Evolutionary conservation across 495 filamentous ascomycete species (phyloP).

Genomic region (Aspergillus cristatus): DNA sequence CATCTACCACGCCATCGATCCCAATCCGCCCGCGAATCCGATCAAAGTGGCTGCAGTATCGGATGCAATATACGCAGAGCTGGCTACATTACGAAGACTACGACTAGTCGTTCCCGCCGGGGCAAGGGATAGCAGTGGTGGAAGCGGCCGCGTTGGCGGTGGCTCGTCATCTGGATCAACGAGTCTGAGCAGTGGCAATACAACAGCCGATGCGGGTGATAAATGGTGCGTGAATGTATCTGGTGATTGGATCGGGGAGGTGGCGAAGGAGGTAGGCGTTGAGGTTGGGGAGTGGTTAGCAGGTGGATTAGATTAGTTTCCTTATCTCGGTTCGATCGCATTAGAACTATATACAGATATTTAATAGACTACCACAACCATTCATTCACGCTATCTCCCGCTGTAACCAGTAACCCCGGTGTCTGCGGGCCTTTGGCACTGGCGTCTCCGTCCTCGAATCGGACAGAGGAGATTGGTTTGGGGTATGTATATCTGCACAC

Average conservation of each 20-base stretch:
- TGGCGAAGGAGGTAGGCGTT: slow-evolving; percentile 39
- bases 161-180: too few species aligned
- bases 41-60: slow-evolving; percentile 37
- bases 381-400: slow-evolving; percentile 25
- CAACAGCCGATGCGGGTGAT: slow-evolving; percentile 31
- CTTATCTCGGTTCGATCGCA: too few species aligned
- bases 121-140: slow-evolving; percentile 27
- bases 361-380: slow-evolving; percentile 28
- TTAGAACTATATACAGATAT: too few species aligned
- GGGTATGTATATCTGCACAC: slow-evolving; percentile 19
- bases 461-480: slow-evolving; percentile 21
- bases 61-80: slow-evolving; percentile 58
- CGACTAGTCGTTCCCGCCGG: slow-evolving; percentile 58
- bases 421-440: slow-evolving; percentile 21
- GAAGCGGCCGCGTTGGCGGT: too few species aligned
- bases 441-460: slow-evolving; percentile 25
- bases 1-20: slow-evolving; percentile 72
- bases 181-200: slow-evolving; percentile 28
- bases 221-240: slow-evolving; percentile 42
- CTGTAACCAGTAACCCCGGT: slow-evolving; percentile 27
- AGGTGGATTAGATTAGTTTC: slow-evolving; percentile 31
- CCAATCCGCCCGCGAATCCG: slow-evolving; percentile 49
- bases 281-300: slow-evolving; percentile 42
- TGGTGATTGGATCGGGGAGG: slow-evolving; percentile 38
- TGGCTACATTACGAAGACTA: slow-evolving; percentile 74